phyloP scores from a whole-genome alignment of 768 basidiomycete genomes.

The Saitozyma podzolica region DNA sequence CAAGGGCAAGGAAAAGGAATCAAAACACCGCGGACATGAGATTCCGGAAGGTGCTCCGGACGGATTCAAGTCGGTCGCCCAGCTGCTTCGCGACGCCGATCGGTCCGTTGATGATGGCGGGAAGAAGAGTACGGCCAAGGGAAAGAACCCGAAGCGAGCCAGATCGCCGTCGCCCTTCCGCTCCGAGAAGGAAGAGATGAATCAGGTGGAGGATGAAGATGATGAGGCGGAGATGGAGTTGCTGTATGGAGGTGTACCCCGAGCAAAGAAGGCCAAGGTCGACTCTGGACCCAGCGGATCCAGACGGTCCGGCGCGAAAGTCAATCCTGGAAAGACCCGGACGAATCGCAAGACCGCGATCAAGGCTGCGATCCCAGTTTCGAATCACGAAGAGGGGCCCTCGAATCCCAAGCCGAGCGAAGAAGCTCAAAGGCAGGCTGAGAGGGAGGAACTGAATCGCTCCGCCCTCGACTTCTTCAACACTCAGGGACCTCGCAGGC shows the following conservation, averaged over 20 bases:
- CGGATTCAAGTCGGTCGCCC: conserved; percentile 47
- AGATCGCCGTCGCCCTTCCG: neutral
- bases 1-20: conserved; percentile 45
- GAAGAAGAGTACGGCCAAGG: neutral
- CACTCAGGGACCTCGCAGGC: conserved; percentile 19
- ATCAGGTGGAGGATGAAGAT: conserved; percentile 9
- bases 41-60: conserved; percentile 46
- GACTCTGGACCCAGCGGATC: too few relatives aligned
- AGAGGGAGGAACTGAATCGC: conserved; percentile 10
- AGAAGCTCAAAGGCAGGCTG: conserved; percentile 7
- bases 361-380: too few relatives aligned
- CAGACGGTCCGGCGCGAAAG: too few relatives aligned
- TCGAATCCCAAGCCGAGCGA: conserved; percentile 3
- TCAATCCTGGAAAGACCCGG: too few relatives aligned
- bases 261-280: conserved; percentile 7
- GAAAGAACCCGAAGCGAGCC: conserved; percentile 4
- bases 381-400: conserved; percentile 4
- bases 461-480: conserved; percentile 39
- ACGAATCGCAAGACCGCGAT: too few relatives aligned
- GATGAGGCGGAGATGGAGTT: conserved; percentile 17
- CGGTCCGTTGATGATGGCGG: conserved; percentile 6
- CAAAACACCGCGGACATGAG: conserved; percentile 54
- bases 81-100: conserved; percentile 24
- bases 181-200: conserved; percentile 2
- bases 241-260: conserved; percentile 1